phyloP scores from a whole-genome alignment of 1,139 yeast genomes.

The Candida labiduridarum region DNA sequence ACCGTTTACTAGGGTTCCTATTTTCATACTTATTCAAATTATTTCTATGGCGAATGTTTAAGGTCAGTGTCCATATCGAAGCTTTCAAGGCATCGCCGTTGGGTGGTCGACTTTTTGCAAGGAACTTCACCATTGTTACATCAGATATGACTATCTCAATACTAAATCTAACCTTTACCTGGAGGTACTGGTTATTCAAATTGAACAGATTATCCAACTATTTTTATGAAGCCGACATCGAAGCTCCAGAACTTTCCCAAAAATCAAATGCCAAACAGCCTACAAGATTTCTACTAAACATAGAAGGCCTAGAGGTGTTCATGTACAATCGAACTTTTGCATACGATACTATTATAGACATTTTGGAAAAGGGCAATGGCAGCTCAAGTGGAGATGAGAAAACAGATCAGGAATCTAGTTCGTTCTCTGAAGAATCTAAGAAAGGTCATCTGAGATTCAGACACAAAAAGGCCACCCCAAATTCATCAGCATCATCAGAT shows the following conservation, averaged over 20 bases:
- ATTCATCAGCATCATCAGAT: not conserved
- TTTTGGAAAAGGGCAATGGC: conserved; percentile 28
- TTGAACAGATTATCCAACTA: conserved; percentile 52
- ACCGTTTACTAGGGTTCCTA: conserved; percentile 68
- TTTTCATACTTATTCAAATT: conserved; percentile 54
- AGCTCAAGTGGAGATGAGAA: conserved; percentile 12
- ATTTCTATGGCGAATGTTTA: conserved; percentile 63
- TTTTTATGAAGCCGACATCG: conserved; percentile 25
- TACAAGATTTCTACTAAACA: conserved; percentile 56
- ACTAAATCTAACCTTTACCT: conserved; percentile 72
- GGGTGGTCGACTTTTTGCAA: conserved; percentile 81
- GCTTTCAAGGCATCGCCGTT: conserved; percentile 73
- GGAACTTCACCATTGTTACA: conserved; percentile 71
- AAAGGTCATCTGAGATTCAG: conserved; percentile 11
- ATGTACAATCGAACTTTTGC: conserved; percentile 78
- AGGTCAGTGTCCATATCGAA: conserved; percentile 64
- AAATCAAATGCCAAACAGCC: conserved; percentile 53
- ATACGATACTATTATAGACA: conserved; percentile 64
- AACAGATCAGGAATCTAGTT: conserved; percentile 12
- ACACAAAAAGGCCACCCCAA: not conserved
- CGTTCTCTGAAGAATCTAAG: conserved; percentile 13
- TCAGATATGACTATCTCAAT: conserved; percentile 71
- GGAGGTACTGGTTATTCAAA: conserved; percentile 84
- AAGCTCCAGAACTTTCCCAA: conserved; percentile 19
- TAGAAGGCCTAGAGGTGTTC: conserved; percentile 82